phyloP scores from a whole-genome alignment of 768 basidiomycete species.

The Gyrodon lividus region DNA sequence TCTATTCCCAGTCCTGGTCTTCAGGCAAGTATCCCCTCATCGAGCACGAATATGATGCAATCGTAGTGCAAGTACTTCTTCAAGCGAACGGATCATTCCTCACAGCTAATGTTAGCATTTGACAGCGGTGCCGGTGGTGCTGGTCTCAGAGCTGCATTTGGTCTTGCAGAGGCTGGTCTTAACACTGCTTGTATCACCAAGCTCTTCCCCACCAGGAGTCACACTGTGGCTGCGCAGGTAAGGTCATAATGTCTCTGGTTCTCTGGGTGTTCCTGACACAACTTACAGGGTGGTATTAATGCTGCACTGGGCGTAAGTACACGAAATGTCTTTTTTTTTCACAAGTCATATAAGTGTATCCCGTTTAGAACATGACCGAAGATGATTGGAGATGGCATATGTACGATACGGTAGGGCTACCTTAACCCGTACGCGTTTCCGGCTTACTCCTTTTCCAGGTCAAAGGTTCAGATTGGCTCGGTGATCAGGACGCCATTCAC shows the following conservation, averaged over 20 bases:
- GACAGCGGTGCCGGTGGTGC: conserved; percentile 94
- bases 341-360: conserved; percentile 6
- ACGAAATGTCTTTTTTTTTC: neutral
- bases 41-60: conserved; percentile 98
- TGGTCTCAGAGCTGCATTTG: conserved; percentile 96
- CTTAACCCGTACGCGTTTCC: conserved; percentile 2
- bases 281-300: conserved; percentile 88
- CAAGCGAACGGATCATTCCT: conserved; percentile 1
- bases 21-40: conserved; percentile 94
- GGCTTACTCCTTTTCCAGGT: conserved; percentile 52
- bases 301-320: conserved; percentile 85
- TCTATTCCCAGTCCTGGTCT: conserved; percentile 57
- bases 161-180: conserved; percentile 96
- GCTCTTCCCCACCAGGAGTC: conserved; percentile 96
- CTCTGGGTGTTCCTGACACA: conserved; percentile 11
- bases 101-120: conserved; percentile 11
- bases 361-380: conserved; percentile 90
- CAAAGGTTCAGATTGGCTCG: conserved; percentile 99
- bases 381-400: conserved; percentile 99
- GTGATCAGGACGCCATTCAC: conserved; percentile 99
- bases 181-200: conserved; percentile 99
- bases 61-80: conserved; percentile 84
- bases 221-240: conserved; percentile 97
- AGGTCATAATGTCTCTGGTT: conserved; percentile 14
- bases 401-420: conserved; percentile 80